Base-by-base conservation (phyloP, 1,284 basidiomycete genomes). In the Flammula alnicola region DNA sequence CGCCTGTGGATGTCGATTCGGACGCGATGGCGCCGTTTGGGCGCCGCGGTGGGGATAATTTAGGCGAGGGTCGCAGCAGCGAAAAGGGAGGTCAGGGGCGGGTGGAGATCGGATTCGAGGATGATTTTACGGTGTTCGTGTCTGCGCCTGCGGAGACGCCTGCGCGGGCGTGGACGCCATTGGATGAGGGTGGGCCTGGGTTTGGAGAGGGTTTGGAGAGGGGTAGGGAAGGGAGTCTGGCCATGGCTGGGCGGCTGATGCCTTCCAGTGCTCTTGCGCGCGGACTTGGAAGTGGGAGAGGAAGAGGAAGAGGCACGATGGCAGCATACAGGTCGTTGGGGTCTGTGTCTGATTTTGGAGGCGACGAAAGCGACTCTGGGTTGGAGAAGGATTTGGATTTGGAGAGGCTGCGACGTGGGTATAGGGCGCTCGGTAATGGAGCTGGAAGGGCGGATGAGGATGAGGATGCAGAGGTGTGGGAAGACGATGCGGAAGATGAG, bases 41-140 rank as follows among this genome's bases (percentile, higher is more conserved):
- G n/a, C n/a, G n/a, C n/a, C n/a, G n/a, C n/a, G n/a, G n/a, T n/a
- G n/a, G n/a, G n/a, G n/a, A n/a, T n/a, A n/a, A n/a, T n/a, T n/a
- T n/a, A n/a, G n/a, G n/a, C n/a, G n/a, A n/a, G n/a, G n/a, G n/a
- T n/a, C n/a, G n/a, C n/a, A n/a, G n/a, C n/a, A n/a, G n/a, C n/a
- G n/a, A n/a, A n/a, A n/a, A n/a, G n/a, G n/a, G n/a, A n/a, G n/a
- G n/a, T n/a, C n/a, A n/a, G n/a, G n/a, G n/a, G n/a, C 32, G 50
- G 26, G 49, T 60, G n/a, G 58, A 60, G 4, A 61, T 64, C 53
- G 77, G 78, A 4, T 91, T 91, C 58, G 89, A 91, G 47, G 89
- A 91, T 59, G 86, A 91, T 63, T 91, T 91, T 63, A 77, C 83
- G 1, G 81, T 81, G 23, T 89, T 88, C 55, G 76, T 89, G 12